phyloP scores from a whole-genome alignment of 78 protist species.

The Mastigamoeba balamuthi region DNA sequence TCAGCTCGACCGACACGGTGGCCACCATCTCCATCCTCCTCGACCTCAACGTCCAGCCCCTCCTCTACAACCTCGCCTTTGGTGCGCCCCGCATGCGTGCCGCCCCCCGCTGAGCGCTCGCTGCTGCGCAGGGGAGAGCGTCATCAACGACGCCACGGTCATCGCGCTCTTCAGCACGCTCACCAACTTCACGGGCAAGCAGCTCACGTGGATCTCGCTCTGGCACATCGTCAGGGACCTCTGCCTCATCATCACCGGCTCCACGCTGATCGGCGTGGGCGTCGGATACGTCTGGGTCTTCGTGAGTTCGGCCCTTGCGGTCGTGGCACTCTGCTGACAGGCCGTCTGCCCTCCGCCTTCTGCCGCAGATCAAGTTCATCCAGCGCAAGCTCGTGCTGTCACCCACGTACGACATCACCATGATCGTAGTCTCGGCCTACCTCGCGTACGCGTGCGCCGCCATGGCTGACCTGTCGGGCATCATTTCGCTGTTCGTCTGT shows the following conservation, averaged over 20 bases:
- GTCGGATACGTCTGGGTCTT: neutral
- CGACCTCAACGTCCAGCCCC: conserved; percentile 36
- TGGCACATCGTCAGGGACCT: conserved; percentile 22
- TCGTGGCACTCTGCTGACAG: too few species aligned
- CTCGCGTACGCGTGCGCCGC: neutral
- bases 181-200: neutral
- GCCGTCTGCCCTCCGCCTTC: neutral
- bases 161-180: conserved; percentile 38
- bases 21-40: conserved; percentile 61
- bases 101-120: too few species aligned
- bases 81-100: too few species aligned
- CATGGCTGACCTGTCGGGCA: neutral
- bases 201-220: neutral
- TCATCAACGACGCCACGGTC: conserved; percentile 65
- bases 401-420: neutral
- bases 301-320: too few species aligned
- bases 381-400: neutral
- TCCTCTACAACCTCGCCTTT: conserved; percentile 47
- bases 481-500: neutral
- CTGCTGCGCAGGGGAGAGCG: too few species aligned
- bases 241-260: neutral
- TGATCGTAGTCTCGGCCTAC: neutral
- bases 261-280: neutral
- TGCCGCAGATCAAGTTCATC: neutral
- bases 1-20: conserved; percentile 72